Conservation (phyloP, 139 green algal species). For the Axilococcus clingmanii region DNA sequence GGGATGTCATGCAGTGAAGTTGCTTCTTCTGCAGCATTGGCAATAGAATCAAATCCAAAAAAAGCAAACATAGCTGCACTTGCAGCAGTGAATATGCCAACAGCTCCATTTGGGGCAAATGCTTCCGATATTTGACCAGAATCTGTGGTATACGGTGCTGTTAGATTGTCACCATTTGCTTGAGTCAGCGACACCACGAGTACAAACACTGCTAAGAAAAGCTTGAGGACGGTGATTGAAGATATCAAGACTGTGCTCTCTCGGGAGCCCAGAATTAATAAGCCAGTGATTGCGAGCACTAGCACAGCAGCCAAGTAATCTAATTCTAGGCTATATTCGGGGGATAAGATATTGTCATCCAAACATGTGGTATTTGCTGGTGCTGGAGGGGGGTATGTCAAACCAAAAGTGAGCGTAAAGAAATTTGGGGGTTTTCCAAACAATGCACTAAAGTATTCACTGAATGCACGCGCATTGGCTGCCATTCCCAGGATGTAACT, state of each 20-base stretch:
- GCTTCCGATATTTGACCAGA: background rate
- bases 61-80: slow-evolving; percentile 5
- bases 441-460: slow-evolving; percentile 10
- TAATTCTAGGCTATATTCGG: background rate
- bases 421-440: background rate
- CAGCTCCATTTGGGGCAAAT: background rate
- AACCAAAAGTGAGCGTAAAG: too few relatives aligned
- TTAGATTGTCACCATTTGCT: background rate
- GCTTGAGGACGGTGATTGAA: slow-evolving; percentile 8
- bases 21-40: slow-evolving; percentile 28
- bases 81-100: background rate
- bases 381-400: too few relatives aligned
- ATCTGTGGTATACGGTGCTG: background rate
- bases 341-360: too few relatives aligned
- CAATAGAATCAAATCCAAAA: slow-evolving; percentile 17
- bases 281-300: slow-evolving; percentile 13
- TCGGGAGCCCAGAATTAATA: slow-evolving; percentile 13
- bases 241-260: slow-evolving; percentile 13
- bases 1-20: background rate
- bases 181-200: slow-evolving; percentile 4
- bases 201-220: slow-evolving; percentile 12
- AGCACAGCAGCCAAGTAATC: slow-evolving; percentile 13
- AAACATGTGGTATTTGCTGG: too few relatives aligned
- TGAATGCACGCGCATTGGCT: slow-evolving; percentile 17
- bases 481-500: slow-evolving; percentile 24